Conservation (phyloP, 805 yeast genomes). For the Metschnikowia sp. region DNA sequence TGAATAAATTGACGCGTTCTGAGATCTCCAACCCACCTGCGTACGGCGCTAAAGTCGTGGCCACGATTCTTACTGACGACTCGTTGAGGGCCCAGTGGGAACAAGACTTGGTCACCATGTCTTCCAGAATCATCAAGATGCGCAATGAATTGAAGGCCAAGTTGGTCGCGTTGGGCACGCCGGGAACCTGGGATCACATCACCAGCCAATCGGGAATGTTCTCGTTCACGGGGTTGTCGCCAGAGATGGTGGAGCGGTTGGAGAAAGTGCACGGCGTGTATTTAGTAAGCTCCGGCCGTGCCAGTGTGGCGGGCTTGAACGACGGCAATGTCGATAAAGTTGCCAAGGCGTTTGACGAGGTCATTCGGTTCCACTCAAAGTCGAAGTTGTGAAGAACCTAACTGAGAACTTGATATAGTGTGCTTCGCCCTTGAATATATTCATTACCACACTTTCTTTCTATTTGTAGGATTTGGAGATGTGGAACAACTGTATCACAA, state of each 20-base stretch:
- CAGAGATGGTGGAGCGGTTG: constrained; percentile 72
- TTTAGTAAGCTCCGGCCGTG: constrained; percentile 79
- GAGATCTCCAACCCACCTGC: constrained; percentile 94
- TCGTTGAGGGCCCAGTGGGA: constrained; percentile 76
- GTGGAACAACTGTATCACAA: too few relatives aligned
- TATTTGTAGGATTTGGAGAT: too few relatives aligned
- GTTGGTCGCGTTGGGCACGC: constrained; percentile 62
- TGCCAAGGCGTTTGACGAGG: constrained; percentile 79
- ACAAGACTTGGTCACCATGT: constrained; percentile 80
- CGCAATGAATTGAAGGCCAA: constrained; percentile 62
- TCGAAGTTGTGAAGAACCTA: constrained; percentile 12
- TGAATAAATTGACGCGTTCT: constrained; percentile 70
- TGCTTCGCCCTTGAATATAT: too few relatives aligned
- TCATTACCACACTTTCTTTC: too few relatives aligned
- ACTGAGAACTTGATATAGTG: too few relatives aligned
- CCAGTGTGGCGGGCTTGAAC: constrained; percentile 91
- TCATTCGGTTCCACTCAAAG: constrained; percentile 41
- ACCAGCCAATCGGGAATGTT: constrained; percentile 94
- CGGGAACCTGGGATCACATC: constrained; percentile 92
- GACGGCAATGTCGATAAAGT: constrained; percentile 72
- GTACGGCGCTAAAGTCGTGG: constrained; percentile 89
- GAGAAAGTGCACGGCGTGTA: constrained; percentile 80
- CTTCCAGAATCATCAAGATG: constrained; percentile 77
- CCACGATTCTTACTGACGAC: constrained; percentile 66
- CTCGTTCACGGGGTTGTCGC: constrained; percentile 82